A percentile compares a stretch with the other conserved stretches of the same genome.
Evolutionary conservation across 1,284 basidiomycete species (phyloP).

Genomic region (Sporisorium sorghi): DNA sequence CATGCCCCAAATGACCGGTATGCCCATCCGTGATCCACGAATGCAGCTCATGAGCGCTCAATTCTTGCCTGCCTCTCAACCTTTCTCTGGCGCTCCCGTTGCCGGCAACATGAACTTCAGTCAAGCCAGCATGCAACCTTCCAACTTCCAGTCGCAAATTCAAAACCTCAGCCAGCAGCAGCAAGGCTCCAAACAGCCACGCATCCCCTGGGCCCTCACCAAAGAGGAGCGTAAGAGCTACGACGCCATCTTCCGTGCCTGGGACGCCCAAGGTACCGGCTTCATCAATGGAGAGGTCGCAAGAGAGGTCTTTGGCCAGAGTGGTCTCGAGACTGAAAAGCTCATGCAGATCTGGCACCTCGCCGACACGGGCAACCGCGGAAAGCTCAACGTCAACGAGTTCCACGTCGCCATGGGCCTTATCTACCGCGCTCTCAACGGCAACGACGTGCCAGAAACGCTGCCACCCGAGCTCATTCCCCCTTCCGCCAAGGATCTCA

Average conservation of each 20-base stretch:
- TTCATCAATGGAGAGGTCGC: slow-evolving; percentile 90
- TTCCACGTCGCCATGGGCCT: slow-evolving; percentile 99
- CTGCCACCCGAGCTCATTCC: slow-evolving; percentile 91
- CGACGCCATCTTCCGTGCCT: slow-evolving; percentile 94
- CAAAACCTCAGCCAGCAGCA: slow-evolving; percentile 73
- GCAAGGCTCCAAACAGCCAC: slow-evolving; percentile 78
- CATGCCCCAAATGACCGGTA: slow-evolving; percentile 68
- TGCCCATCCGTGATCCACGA: slow-evolving; percentile 65
- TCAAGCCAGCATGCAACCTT: slow-evolving; percentile 65
- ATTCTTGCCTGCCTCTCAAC: slow-evolving; percentile 67
- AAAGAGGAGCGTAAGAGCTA: slow-evolving; percentile 96
- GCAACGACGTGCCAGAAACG: slow-evolving; percentile 86
- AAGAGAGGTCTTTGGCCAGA: slow-evolving; percentile 93
- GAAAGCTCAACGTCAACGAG: slow-evolving; percentile 82
- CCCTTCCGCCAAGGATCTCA: slow-evolving; percentile 90
- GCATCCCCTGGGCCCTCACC: slow-evolving; percentile 87
- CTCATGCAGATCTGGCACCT: slow-evolving; percentile 88
- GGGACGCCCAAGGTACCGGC: slow-evolving; percentile 85
- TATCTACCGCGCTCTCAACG: slow-evolving; percentile 86
- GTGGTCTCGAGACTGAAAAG: slow-evolving; percentile 87
- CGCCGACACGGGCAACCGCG: slow-evolving; percentile 65
- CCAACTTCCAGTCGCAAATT: slow-evolving; percentile 65
- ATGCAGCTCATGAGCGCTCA: slow-evolving; percentile 68
- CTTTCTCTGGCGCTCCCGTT: slow-evolving; percentile 64
- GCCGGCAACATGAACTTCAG: slow-evolving; percentile 67